Evolutionary conservation across 805 yeast species (phyloP).

Genomic region (Pichia membranifaciens): DNA sequence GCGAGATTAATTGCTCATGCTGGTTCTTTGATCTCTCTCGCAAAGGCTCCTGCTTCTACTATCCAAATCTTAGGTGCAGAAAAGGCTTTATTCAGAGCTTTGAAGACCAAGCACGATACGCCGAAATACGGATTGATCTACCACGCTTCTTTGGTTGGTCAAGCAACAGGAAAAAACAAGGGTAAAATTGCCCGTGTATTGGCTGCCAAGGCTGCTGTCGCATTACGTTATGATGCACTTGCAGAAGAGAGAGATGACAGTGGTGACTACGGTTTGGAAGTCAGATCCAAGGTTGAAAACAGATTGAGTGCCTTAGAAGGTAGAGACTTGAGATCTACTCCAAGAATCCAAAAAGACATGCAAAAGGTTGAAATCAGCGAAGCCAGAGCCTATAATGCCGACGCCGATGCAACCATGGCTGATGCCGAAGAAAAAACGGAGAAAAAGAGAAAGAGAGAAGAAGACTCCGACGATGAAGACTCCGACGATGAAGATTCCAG

Average conservation of each 20-base stretch:
- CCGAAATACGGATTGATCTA: conserved; percentile 97
- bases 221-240: conserved; percentile 92
- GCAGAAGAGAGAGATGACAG: conserved; percentile 96
- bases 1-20: conserved; percentile 97
- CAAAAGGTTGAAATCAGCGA: conserved; percentile 83
- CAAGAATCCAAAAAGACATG: conserved; percentile 74
- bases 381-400: conserved; percentile 86
- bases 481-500: conserved; percentile 20
- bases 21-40: conserved; percentile 88
- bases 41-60: conserved; percentile 98
- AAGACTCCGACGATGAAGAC: conserved; percentile 26
- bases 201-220: conserved; percentile 97
- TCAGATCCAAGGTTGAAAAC: conserved; percentile 88
- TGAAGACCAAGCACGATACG: conserved; percentile 97
- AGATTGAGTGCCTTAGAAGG: conserved; percentile 95
- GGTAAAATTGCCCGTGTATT: conserved; percentile 98
- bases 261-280: conserved; percentile 88
- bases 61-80: conserved; percentile 98
- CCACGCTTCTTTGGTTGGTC: conserved; percentile 96
- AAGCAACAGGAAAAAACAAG: conserved; percentile 96
- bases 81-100: conserved; percentile 97
- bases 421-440: conserved; percentile 15
- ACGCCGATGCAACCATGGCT: conserved; percentile 57
- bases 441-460: conserved; percentile 22
- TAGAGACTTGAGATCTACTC: conserved; percentile 87